Percentiles rank a stretch among this genome's conserved stretches.
Evolutionary conservation across 805 yeast genomes (phyloP).

Genomic region (Yamadazyma kitorensis): DNA sequence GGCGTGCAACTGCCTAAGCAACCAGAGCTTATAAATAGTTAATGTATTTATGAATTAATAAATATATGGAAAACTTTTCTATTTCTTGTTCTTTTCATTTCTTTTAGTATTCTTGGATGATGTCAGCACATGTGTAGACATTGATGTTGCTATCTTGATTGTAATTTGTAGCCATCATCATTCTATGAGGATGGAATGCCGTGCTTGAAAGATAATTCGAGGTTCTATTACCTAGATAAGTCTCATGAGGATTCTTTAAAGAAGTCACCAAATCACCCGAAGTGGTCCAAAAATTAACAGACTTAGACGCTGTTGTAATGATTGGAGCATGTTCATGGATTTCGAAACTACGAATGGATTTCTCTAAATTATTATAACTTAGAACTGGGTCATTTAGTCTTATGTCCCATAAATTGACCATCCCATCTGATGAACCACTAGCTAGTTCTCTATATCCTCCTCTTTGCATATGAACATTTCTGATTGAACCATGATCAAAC

Average conservation of each 20-base stretch:
- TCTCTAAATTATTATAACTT: conserved; percentile 55
- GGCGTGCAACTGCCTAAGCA: neutral
- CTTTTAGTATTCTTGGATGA: conserved; percentile 31
- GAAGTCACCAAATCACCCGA: conserved; percentile 70
- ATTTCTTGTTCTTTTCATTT: neutral
- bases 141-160: conserved; percentile 72
- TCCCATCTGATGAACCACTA: conserved; percentile 80
- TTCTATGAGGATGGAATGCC: conserved; percentile 88
- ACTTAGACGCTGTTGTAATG: conserved; percentile 81
- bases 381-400: conserved; percentile 69
- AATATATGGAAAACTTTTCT: conserved; percentile 1
- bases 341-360: conserved; percentile 62
- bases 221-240: conserved; percentile 43
- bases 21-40: neutral
- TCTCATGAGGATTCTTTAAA: conserved; percentile 50
- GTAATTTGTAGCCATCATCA: conserved; percentile 87
- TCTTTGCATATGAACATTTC: conserved; percentile 89
- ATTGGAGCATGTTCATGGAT: conserved; percentile 97
- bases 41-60: neutral
- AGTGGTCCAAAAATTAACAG: conserved; percentile 80
- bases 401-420: conserved; percentile 88
- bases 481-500: conserved; percentile 50
- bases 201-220: conserved; percentile 60
- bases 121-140: conserved; percentile 47
- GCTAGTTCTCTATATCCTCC: conserved; percentile 92